Conservation (phyloP, 352 stramenopile species). For the Pythium insidiosum region DNA sequence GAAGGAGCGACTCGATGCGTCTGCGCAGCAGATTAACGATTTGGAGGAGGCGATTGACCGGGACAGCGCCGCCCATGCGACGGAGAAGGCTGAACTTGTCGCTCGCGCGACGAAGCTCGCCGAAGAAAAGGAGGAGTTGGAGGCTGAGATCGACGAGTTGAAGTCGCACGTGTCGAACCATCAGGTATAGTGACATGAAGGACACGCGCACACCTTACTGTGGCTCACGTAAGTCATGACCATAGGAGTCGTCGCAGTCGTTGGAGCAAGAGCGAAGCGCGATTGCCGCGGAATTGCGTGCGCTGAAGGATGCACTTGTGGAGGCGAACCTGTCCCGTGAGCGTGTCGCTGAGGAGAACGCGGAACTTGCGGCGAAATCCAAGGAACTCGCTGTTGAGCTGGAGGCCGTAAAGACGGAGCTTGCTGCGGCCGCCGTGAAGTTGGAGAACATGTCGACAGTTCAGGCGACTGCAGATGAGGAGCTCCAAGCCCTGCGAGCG, state of each 20-base stretch:
- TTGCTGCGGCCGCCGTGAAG: conserved; percentile 24
- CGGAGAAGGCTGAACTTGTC: conserved; percentile 12
- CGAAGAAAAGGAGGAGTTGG: conserved; percentile 14
- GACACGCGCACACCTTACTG: too few species aligned
- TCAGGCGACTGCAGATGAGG: conserved; percentile 17
- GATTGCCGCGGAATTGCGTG: conserved; percentile 18
- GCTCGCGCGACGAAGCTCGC: conserved; percentile 16
- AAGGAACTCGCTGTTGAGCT: conserved; percentile 30
- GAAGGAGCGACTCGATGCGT: too few species aligned
- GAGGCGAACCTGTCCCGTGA: conserved; percentile 29
- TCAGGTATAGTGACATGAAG: too few species aligned
- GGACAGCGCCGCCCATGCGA: conserved; percentile 10
- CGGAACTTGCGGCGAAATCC: conserved; percentile 18
- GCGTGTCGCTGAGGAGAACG: conserved; percentile 21
- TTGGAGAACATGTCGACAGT: conserved; percentile 23
- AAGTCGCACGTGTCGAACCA: conserved; percentile 18
- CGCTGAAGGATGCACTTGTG: conserved; percentile 50
- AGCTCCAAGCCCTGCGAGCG: conserved; percentile 35
- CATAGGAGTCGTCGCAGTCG: conserved; percentile 13
- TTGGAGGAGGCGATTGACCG: conserved; percentile 24
- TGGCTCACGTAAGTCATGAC: too few species aligned
- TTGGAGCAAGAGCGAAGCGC: too few species aligned
- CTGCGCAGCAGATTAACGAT: too few species aligned
- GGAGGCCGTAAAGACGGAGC: conserved; percentile 20
- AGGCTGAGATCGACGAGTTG: conserved; percentile 11